Percentiles rank a stretch among this genome's conserved stretches.
phyloP scores from a whole-genome alignment of 2,329 filamentous ascomycete species.

The Knufia fluminis region DNA sequence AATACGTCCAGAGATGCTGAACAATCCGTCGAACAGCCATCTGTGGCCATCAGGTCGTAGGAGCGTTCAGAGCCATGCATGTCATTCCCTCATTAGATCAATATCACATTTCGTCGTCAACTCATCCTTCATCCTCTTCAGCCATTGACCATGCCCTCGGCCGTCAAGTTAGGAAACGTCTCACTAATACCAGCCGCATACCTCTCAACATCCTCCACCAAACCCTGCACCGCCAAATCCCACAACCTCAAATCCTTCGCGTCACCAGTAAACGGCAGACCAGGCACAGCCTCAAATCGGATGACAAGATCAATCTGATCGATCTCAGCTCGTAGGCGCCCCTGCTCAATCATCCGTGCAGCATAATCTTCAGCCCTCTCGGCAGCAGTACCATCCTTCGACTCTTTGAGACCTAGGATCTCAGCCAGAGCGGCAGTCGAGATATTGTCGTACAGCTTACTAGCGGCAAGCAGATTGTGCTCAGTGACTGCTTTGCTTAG shows the following conservation, averaged over 20 bases:
- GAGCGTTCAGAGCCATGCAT: too few relatives aligned
- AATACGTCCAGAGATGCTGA: too few relatives aligned
- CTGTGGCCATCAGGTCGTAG: too few relatives aligned
- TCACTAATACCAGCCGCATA: conserved; percentile 72
- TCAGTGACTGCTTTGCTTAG: conserved; percentile 89
- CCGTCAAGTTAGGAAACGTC: conserved; percentile 53
- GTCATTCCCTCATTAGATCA: neutral
- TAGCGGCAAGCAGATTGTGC: conserved; percentile 85
- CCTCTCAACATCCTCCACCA: conserved; percentile 84
- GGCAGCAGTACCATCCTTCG: conserved; percentile 38
- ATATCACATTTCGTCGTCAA: neutral
- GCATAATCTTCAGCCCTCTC: conserved; percentile 85
- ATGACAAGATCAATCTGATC: conserved; percentile 88
- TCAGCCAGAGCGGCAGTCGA: conserved; percentile 63
- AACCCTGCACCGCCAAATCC: conserved; percentile 77
- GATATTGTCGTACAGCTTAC: conserved; percentile 70
- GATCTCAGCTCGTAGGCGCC: conserved; percentile 75
- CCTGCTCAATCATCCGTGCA: conserved; percentile 92
- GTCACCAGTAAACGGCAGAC: conserved; percentile 53
- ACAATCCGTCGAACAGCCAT: too few relatives aligned
- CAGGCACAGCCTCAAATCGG: conserved; percentile 70
- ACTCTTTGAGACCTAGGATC: conserved; percentile 61
- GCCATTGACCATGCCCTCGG: conserved; percentile 5
- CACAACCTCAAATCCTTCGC: conserved; percentile 70
- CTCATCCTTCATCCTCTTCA: neutral